phyloP scores from a whole-genome alignment of 2,329 filamentous ascomycete species.

The Pseudogymnoascus sp. region DNA sequence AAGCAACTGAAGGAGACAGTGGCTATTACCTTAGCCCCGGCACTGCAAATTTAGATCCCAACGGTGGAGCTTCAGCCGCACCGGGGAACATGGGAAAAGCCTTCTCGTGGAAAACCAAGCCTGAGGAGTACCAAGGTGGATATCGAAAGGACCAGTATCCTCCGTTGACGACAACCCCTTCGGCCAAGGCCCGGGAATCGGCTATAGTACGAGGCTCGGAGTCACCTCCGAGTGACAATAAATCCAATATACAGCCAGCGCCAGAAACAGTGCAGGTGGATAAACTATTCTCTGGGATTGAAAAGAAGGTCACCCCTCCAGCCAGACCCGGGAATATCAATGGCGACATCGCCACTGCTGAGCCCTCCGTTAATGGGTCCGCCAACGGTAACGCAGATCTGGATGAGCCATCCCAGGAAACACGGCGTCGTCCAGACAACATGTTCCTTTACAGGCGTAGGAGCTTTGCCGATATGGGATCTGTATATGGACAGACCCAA shows the following conservation, averaged over 20 bases:
- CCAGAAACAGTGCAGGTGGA: conserved; percentile 6
- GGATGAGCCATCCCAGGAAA: conserved; percentile 42
- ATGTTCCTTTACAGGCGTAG: not conserved
- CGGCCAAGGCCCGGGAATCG: not conserved
- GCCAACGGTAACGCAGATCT: conserved; percentile 51
- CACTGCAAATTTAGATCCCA: conserved; percentile 13
- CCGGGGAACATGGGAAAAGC: conserved; percentile 35
- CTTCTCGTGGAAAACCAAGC: conserved; percentile 58
- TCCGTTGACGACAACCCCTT: not conserved
- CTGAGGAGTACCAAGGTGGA: conserved; percentile 45
- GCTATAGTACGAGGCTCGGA: conserved; percentile 10
- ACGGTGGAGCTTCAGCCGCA: conserved; percentile 12
- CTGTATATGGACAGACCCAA: conserved; percentile 21
- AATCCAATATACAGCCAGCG: conserved; percentile 11
- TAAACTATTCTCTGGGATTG: not conserved
- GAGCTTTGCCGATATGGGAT: not conserved
- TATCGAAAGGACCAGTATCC: conserved; percentile 18
- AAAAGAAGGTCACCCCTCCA: not conserved
- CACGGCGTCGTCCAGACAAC: conserved; percentile 31
- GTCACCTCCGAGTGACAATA: conserved; percentile 11
- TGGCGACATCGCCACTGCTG: conserved; percentile 32
- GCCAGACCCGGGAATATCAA: not conserved
- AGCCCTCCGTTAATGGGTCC: conserved; percentile 50
- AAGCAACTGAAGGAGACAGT: conserved; percentile 15
- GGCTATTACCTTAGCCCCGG: conserved; percentile 20